phyloP scores from a whole-genome alignment of 2,329 filamentous ascomycete genomes.

The Cytospora schulzeri region DNA sequence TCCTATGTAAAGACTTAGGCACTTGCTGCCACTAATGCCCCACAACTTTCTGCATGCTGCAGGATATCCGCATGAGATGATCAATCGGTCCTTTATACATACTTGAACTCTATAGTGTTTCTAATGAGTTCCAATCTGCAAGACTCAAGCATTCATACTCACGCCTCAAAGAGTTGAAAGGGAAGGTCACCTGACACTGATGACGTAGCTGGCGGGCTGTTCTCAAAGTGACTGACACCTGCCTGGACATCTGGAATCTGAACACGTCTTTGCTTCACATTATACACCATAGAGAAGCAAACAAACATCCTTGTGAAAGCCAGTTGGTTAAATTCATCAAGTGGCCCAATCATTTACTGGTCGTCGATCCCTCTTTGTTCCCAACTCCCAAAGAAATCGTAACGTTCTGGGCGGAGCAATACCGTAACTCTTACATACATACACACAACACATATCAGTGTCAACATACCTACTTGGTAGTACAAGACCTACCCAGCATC shows the following conservation, averaged over 20 bases:
- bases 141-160: background rate
- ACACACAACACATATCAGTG: background rate
- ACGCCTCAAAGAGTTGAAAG: background rate
- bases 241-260: background rate
- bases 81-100: background rate
- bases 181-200: constrained; percentile 17
- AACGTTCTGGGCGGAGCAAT: background rate
- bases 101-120: background rate
- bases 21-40: background rate
- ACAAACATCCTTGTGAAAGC: background rate
- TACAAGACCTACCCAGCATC: background rate
- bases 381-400: background rate
- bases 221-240: background rate
- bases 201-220: background rate
- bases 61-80: background rate
- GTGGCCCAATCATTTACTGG: background rate
- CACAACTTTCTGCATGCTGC: background rate
- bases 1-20: background rate
- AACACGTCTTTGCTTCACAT: background rate
- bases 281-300: background rate
- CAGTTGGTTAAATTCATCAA: background rate
- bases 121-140: background rate
- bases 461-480: too few species aligned
- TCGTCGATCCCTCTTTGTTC: background rate
- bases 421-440: background rate